Evolutionary conservation across 805 yeast species (phyloP).

Genomic region (Kluyveromyces nonfermentans): DNA sequence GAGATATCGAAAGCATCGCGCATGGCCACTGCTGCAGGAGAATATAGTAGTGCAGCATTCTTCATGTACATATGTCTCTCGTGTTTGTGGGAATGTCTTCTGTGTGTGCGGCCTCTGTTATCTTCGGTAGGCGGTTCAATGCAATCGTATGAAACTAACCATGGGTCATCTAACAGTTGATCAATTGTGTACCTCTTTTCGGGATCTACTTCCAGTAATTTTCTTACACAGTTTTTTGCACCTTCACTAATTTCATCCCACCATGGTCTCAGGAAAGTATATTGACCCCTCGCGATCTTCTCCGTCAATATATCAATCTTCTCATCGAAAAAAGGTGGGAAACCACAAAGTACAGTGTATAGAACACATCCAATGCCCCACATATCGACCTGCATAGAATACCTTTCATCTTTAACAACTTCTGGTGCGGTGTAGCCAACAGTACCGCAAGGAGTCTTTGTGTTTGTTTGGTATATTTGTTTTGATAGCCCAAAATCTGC

Average conservation of each 20-base stretch:
- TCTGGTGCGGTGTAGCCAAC: constrained; percentile 99
- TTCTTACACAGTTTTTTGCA: constrained; percentile 59
- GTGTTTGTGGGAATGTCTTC: constrained; percentile 12
- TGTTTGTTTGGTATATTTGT: constrained; percentile 76
- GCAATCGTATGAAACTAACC: constrained; percentile 38
- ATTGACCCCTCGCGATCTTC: constrained; percentile 65
- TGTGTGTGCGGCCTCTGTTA: constrained; percentile 4
- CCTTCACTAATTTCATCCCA: constrained; percentile 74
- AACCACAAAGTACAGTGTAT: constrained; percentile 89
- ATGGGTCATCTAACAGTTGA: constrained; percentile 60
- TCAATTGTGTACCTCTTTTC: constrained; percentile 56
- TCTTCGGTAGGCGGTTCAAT: not conserved
- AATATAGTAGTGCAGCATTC: constrained; percentile 32
- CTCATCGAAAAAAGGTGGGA: constrained; percentile 89
- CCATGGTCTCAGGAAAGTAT: constrained; percentile 73
- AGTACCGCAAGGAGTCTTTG: constrained; percentile 98
- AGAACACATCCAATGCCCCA: constrained; percentile 98
- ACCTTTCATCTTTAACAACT: constrained; percentile 86
- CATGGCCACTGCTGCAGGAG: constrained; percentile 72
- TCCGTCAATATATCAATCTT: constrained; percentile 55
- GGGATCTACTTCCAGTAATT: constrained; percentile 63
- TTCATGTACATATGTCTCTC: constrained; percentile 10
- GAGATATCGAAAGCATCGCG: constrained; percentile 82
- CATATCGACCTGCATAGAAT: constrained; percentile 93
- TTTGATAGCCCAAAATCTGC: constrained; percentile 96